Evolutionary conservation across 306 rosid genomes (phyloP).

Genomic region (Glycine tomentella): DNA sequence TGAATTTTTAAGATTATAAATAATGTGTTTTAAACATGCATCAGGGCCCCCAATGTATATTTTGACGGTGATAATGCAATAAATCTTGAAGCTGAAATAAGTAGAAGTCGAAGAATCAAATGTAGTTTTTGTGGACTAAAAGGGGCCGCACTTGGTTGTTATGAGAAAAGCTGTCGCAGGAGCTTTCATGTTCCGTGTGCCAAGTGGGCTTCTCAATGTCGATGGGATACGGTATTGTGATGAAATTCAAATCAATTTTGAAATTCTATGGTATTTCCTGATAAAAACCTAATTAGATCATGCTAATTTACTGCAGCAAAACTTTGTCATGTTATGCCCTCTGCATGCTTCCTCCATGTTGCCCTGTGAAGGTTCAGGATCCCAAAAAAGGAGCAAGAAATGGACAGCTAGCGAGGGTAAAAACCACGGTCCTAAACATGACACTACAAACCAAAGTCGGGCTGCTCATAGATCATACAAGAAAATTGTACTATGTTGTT

Average conservation of each 20-base stretch:
- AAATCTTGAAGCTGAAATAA: conserved; percentile 88
- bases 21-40: conserved; percentile 37
- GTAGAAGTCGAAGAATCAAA: conserved; percentile 84
- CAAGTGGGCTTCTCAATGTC: conserved; percentile 78
- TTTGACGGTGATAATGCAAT: conserved; percentile 73
- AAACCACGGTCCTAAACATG: conserved; percentile 47
- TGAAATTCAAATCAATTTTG: conserved; percentile 19
- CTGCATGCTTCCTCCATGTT: conserved; percentile 69
- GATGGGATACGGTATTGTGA: conserved; percentile 83
- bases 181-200: conserved; percentile 96
- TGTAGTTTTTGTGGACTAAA: conserved; percentile 85
- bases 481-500: conserved; percentile 85
- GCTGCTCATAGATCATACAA: conserved; percentile 57
- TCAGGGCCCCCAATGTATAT: conserved; percentile 97
- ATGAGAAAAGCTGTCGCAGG: conserved; percentile 81
- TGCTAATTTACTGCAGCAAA: conserved; percentile 58
- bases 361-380: conserved; percentile 66
- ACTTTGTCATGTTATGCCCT: conserved; percentile 94
- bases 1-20: conserved; percentile 27
- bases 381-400: conserved; percentile 56
- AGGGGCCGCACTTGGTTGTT: conserved; percentile 96
- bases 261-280: not conserved
- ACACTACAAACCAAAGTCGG: conserved; percentile 38
- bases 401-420: conserved; percentile 45
- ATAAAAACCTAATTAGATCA: conserved; percentile 27